Conservation (phyloP, 192 early-diverging fungal species). For the Chytriomyces confervae region DNA sequence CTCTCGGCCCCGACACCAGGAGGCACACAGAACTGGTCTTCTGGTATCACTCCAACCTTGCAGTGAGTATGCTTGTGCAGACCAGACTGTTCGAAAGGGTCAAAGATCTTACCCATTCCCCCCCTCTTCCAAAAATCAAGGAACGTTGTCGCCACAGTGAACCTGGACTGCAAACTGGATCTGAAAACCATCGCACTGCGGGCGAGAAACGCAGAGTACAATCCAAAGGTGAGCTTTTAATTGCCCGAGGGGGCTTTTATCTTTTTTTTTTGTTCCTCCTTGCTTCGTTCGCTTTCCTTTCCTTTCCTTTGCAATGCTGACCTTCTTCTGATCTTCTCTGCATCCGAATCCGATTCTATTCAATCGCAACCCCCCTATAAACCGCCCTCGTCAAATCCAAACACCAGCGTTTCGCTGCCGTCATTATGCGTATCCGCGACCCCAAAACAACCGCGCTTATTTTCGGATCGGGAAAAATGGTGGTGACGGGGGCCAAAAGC, state of each 20-base stretch:
- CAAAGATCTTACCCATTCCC: too few relatives aligned
- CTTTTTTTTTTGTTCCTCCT: background rate
- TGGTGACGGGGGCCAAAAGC: constrained; percentile 96
- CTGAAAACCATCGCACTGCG: constrained; percentile 98
- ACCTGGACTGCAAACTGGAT: constrained; percentile 95
- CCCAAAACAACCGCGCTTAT: constrained; percentile 99
- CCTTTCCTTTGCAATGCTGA: constrained; percentile 4
- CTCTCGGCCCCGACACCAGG: constrained; percentile 31
- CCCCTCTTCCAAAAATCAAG: constrained; percentile 47
- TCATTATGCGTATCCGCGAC: constrained; percentile 99
- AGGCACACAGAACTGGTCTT: constrained; percentile 10
- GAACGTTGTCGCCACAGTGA: constrained; percentile 99
- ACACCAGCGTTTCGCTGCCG: constrained; percentile 95
- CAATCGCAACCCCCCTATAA: background rate
- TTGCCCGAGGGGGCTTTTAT: background rate
- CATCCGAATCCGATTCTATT: background rate
- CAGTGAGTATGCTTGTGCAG: constrained; percentile 15
- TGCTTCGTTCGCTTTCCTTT: constrained; percentile 32
- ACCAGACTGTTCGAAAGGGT: too few relatives aligned
- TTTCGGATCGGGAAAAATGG: constrained; percentile 99
- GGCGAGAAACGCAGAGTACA: constrained; percentile 99
- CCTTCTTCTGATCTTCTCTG: constrained; percentile 4
- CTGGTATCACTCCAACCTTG: constrained; percentile 35
- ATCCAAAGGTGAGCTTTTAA: constrained; percentile 87
- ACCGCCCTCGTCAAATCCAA: background rate